Evolutionary conservation across 345 rosid genomes (phyloP), one percentile per base, ranked within the genome.

Genomic region (Aquilaria yunnanensis): DNA sequence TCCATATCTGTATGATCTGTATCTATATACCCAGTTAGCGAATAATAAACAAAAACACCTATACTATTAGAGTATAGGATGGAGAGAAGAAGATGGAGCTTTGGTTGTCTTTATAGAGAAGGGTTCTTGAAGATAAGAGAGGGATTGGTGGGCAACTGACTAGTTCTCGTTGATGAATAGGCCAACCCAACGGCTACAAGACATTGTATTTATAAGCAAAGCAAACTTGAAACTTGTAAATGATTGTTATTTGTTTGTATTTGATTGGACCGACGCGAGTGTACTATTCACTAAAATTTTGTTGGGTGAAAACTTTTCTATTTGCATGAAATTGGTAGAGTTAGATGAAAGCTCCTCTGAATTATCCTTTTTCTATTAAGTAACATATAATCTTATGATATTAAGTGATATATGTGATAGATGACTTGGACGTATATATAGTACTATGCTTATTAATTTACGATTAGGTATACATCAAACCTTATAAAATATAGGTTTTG

Each of bases 81-180:
- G 51, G 23, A n/a, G 33, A 62, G 37, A 51, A 59, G 58, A 61
- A 60, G 65, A 56, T 47, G 58, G 23, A 59, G 64, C 1, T 16
- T 59, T 60, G 65, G 47, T 3, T 37, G 16, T 37, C 31, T 65
- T 9, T 6, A 34, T 63, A 37, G 47, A 61, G 16, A 59, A 63
- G 70, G 23, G 23, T 23, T 23, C 23, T 23, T 23, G 23, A 23
- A 67, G 67, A 74, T 58, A 62, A 54, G 13, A 62, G 66, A 54
- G 71, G 61, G 13, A 5, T 0, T 10, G 50, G 31, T 34, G 56
- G 56, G 34, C 32, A 47, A 34, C 60, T 54, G 77, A 74, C 64
- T 34, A 14, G 75, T 6, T 72, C 54, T 7, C 10, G 46, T 71
- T 64, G 84, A 75, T 64, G 84, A 75, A 72, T 63, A 53, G 83